Evolutionary conservation across 1,139 yeast species (phyloP), one percentile per base, ranked within the genome.

Genomic region (Yamadazyma jaroonii): DNA sequence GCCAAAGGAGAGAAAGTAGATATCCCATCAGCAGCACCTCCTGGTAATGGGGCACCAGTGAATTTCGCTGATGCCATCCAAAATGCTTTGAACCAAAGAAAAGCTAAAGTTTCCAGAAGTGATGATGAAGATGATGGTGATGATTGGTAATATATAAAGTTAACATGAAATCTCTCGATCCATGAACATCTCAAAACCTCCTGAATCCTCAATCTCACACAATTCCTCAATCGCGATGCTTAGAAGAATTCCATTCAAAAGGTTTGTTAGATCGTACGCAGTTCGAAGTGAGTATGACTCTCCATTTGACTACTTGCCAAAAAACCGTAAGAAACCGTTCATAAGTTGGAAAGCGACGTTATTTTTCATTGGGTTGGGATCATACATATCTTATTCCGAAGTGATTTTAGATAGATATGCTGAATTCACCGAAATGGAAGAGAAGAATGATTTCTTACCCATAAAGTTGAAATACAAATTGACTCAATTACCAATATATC

Each of bases 1-100:
- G 86, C 87, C 1, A 68, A 67, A 33, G 94, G 94, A 13, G 86
- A 79, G 38, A 53, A 67, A 2, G 57, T 57, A 2, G 47, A 61
- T 2, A 37, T 54, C 8, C 45, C 64, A 2, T 37, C 56, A 2
- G 50, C 64, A 6, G 59, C 67, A 1, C 41, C 70, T 2, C 61
- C 64, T 3, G 33, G 31, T 17, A 61, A 66, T 1, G 77, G 77
- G 2, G 74, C 64, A 39, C 38, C 48, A 2, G 81, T 76, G 2
- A 73, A 77, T 32, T 65, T 89, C 37, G 96, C 96, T 0, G 95
- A 86, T 59, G 96, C 96, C 0, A 67, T 90, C 38, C 90, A 95
- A 3, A 86, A 84, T 21, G 97, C 97, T 1, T 71, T 90, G 48
- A 84, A 73, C 50, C 77, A 80, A 44, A 75, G 97, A 52, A 90